Base-by-base conservation (phyloP, 768 basidiomycete species). In the Leccinum imitatum region DNA sequence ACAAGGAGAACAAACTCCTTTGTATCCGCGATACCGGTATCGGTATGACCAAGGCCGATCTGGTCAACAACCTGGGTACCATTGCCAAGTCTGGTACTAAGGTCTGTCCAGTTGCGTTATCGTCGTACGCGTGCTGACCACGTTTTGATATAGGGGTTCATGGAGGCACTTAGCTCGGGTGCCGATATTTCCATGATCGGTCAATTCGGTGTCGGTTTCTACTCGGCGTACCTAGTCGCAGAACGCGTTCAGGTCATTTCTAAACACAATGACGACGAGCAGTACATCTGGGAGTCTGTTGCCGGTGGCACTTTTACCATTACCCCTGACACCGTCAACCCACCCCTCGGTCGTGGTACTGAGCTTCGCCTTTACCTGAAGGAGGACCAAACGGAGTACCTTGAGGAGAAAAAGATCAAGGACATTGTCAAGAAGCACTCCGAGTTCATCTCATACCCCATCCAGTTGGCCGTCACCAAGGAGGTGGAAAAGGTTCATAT, bases 211-310 rank as follows among this genome's bases (percentile, higher is more conserved):
- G 96, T 99, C 77, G 96, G 96, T 82, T 98, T 98, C 89, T 98
- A 99, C 87, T 98, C 96, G 52, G 92, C 93, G 15, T 98, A 98
- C 85, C 93, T 99, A 69, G 95, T 99, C 66, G 95, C 96, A 68
- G 96, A 99, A 80, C 89, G 90, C 66, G 96, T 99, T 4, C 95
- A 97, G 78, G 94, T 99, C 74, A 90, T 98, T 78, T 94, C 95
- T 65, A 99, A 99, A 81, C 95, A 99, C 85, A 98, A 99, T 72
- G 96, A 98, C 70, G 96, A 98, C 75, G 97, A 98, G 80, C 96
- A 98, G 78, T 98, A 99, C 82, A 95, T 99, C 78, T 99, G 96
- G 97, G 96, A 99, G 84, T 99, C 96, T n/a, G 90, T 97, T 64
- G 96, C 96, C 33, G 97, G 96, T 73, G 97, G 96, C 58, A 99